Conservation (phyloP, 78 protist genomes). For the Dictyostelium brefeldianum region DNA sequence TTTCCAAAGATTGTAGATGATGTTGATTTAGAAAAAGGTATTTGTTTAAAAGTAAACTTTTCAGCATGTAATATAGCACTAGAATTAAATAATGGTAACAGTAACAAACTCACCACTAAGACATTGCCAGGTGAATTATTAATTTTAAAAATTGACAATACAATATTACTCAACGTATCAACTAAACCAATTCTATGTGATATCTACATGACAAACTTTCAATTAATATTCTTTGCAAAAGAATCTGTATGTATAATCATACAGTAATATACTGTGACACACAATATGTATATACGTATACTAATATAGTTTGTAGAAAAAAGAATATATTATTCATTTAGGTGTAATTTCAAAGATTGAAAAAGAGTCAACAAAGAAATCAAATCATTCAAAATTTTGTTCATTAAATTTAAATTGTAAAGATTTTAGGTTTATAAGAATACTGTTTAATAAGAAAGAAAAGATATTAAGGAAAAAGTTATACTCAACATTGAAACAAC, state of each 20-base stretch:
- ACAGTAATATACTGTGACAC: too few relatives aligned
- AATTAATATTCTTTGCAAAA: slow-evolving; percentile 19
- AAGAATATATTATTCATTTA: slow-evolving; percentile 40
- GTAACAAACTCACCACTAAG: neutral
- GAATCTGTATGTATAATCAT: neutral
- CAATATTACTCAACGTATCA: slow-evolving; percentile 11
- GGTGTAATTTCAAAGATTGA: slow-evolving; percentile 10
- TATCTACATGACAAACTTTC: slow-evolving; percentile 38
- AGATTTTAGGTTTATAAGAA: slow-evolving; percentile 33
- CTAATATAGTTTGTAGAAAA: too few relatives aligned
- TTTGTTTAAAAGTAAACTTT: slow-evolving; percentile 35
- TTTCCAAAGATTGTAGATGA: slow-evolving; percentile 33
- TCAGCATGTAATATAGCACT: neutral
- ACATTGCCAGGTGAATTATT: slow-evolving; percentile 39
- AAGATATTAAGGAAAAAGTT: slow-evolving; percentile 21
- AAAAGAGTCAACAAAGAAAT: slow-evolving; percentile 11
- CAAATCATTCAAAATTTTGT: slow-evolving; percentile 20
- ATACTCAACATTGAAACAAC: slow-evolving; percentile 22
- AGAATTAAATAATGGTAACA: neutral
- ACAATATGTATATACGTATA: too few relatives aligned
- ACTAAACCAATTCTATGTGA: slow-evolving; percentile 15
- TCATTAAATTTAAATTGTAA: slow-evolving; percentile 32
- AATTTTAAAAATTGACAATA: slow-evolving; percentile 24
- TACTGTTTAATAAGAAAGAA: neutral
- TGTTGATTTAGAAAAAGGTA: slow-evolving; percentile 23